Base-by-base conservation (phyloP, 495 filamentous ascomycete species). In the Hypoxylon trugodes region DNA sequence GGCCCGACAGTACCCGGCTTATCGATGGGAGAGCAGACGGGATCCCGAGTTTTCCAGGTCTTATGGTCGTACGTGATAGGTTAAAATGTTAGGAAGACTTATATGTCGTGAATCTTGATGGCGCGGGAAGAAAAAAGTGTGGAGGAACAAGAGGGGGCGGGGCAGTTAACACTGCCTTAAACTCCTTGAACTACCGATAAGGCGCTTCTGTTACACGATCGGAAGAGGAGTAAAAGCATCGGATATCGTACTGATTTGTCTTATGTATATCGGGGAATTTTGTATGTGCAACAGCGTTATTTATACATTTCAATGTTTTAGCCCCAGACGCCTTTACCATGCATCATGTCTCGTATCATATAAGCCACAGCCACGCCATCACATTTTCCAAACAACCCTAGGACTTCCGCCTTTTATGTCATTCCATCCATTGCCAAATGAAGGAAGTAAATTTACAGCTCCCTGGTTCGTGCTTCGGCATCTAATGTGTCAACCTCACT, bases 21-120 rank as follows among this genome's bases (percentile, higher is more conserved):
- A 69, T 71, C 72, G 74, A 78, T 67, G 77, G 76, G 69, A 77
- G 78, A 80, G 75, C 79, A 73, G 75, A 80, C 78, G 76, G 79
- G 77, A 77, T 77, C 70, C 76, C 77, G 74, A 74, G 66, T 73
- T 72, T 57, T 79, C 76, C 58, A 68, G 38, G 69, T 66, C 69
- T 57, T 78, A 73, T 79, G 77, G 77, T 77, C 76, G 77, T 77
- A 80, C 59, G 69, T 71, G 69, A 9, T 12, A 37, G 52, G n/a
- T n/a, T n/a, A n/a, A n/a, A n/a, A n/a, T n/a, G n/a, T n/a, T n/a
- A n/a, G n/a, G n/a, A n/a, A n/a, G n/a, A n/a, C n/a, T n/a, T n/a
- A n/a, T n/a, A n/a, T n/a, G n/a, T n/a, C n/a, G n/a, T n/a, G n/a
- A n/a, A n/a, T n/a, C n/a, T n/a, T n/a, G n/a, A n/a, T n/a, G n/a